phyloP scores from a whole-genome alignment of 2,329 filamentous ascomycete genomes.

The Sclerotinia spermophila region DNA sequence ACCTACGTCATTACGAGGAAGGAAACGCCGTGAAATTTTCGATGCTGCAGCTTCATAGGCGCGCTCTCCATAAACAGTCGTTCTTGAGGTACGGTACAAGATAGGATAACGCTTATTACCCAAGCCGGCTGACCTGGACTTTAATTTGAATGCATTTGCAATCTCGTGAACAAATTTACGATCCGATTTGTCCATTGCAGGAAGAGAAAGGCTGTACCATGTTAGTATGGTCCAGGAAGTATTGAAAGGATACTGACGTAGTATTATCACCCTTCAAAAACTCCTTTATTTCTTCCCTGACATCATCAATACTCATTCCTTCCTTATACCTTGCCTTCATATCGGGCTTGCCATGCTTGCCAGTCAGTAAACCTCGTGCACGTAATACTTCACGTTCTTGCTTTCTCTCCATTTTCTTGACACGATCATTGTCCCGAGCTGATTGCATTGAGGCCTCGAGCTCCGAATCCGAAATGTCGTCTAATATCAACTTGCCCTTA shows the following conservation, averaged over 20 bases:
- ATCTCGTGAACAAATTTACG: conserved; percentile 79
- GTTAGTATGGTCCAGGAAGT: conserved; percentile 17
- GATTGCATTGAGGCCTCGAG: conserved; percentile 56
- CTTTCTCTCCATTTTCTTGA: conserved; percentile 69
- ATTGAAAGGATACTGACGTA: conserved; percentile 50
- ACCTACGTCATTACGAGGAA: conserved; percentile 50
- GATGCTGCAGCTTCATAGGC: conserved; percentile 49
- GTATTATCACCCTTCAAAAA: conserved; percentile 65
- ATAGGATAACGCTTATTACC: conserved; percentile 71
- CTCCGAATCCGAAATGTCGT: conserved; percentile 63
- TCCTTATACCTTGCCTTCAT: conserved; percentile 67
- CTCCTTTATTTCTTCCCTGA: conserved; percentile 66
- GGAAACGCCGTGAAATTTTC: conserved; percentile 51
- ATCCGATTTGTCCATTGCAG: conserved; percentile 76
- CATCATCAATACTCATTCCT: conserved; percentile 67
- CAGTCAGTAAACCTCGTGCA: conserved; percentile 61
- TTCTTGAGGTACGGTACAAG: conserved; percentile 70
- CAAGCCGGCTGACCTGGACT: conserved; percentile 77
- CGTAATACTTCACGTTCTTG: conserved; percentile 66
- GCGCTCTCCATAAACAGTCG: conserved; percentile 56
- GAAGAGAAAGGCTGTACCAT: conserved; percentile 61
- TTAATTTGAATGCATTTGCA: conserved; percentile 70
- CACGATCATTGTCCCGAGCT: conserved; percentile 64
- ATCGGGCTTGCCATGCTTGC: conserved; percentile 48
- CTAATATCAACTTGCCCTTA: conserved; percentile 49